phyloP scores from a whole-genome alignment of 305 asterid genomes.

The Fraxinus dipetala region DNA sequence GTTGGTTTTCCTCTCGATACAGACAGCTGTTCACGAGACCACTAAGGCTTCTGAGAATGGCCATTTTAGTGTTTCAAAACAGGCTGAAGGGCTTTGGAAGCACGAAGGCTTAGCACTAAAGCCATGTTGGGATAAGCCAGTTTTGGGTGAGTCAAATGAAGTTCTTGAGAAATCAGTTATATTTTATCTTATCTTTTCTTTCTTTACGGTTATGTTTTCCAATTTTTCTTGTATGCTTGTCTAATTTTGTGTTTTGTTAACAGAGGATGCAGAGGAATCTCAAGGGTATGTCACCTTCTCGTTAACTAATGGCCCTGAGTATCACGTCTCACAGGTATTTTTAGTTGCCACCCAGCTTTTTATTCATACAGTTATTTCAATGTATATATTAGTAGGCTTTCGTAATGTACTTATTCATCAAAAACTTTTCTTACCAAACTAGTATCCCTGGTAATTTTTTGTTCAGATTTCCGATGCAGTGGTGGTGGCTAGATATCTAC shows the following conservation, averaged over 20 bases:
- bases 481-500: slow-evolving; percentile 80
- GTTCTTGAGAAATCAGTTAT: background rate
- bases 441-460: slow-evolving; percentile 19
- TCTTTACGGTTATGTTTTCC: background rate
- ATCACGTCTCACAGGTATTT: slow-evolving; percentile 93
- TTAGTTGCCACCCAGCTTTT: background rate
- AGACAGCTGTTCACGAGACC: slow-evolving; percentile 44
- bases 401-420: background rate
- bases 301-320: slow-evolving; percentile 92
- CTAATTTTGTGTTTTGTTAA: slow-evolving; percentile 9
- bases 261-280: slow-evolving; percentile 76
- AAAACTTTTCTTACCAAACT: background rate
- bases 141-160: slow-evolving; percentile 47
- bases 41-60: slow-evolving; percentile 54
- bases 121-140: slow-evolving; percentile 85
- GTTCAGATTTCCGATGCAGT: slow-evolving; percentile 89
- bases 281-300: slow-evolving; percentile 84
- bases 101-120: slow-evolving; percentile 55
- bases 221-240: background rate
- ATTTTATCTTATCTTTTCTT: background rate
- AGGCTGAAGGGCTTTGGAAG: slow-evolving; percentile 58
- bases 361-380: background rate
- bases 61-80: slow-evolving; percentile 43
- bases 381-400: background rate
- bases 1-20: slow-evolving; percentile 6